Percentiles rank a stretch among this genome's conserved stretches.
phyloP scores from a whole-genome alignment of 768 basidiomycete genomes.

The Mycena albidolilacea region DNA sequence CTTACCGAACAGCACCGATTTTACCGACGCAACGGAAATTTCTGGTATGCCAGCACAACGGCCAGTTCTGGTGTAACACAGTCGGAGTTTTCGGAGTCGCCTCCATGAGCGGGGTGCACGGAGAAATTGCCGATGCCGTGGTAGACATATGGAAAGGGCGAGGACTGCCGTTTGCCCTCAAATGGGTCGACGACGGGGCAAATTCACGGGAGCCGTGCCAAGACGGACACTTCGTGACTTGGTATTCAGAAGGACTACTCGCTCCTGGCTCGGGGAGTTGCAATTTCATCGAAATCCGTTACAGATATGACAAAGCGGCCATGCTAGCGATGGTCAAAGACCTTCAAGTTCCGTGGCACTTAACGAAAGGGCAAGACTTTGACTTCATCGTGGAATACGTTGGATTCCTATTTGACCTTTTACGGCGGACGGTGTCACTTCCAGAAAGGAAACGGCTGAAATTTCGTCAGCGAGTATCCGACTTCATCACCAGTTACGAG shows the following conservation, averaged over 20 bases:
- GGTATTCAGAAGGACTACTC: slow-evolving; percentile 9
- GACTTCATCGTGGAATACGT: slow-evolving; percentile 20
- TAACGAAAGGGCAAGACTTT: slow-evolving; percentile 16
- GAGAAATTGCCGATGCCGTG: slow-evolving; percentile 14
- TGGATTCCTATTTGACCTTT: slow-evolving; percentile 7
- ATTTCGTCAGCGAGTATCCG: neutral
- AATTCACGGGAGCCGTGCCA: neutral
- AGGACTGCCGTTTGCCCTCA: slow-evolving; percentile 10
- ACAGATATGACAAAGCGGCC: slow-evolving; percentile 6
- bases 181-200: slow-evolving; percentile 16
- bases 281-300: slow-evolving; percentile 14
- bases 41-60: slow-evolving; percentile 8
- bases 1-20: slow-evolving; percentile 9
- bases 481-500: slow-evolving; percentile 3
- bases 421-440: slow-evolving; percentile 5
- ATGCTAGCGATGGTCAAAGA: slow-evolving; percentile 12
- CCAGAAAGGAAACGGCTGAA: slow-evolving; percentile 15
- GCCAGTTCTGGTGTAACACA: slow-evolving; percentile 11
- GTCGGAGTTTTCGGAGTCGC: slow-evolving; percentile 6
- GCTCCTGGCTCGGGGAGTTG: neutral
- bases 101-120: slow-evolving; percentile 16
- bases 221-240: neutral
- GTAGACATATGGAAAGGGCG: slow-evolving; percentile 20
- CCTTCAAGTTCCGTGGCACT: slow-evolving; percentile 12
- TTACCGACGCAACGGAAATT: slow-evolving; percentile 1